phyloP scores from a whole-genome alignment of 2,329 filamentous ascomycete genomes.

The Venturiaceae sp. region DNA sequence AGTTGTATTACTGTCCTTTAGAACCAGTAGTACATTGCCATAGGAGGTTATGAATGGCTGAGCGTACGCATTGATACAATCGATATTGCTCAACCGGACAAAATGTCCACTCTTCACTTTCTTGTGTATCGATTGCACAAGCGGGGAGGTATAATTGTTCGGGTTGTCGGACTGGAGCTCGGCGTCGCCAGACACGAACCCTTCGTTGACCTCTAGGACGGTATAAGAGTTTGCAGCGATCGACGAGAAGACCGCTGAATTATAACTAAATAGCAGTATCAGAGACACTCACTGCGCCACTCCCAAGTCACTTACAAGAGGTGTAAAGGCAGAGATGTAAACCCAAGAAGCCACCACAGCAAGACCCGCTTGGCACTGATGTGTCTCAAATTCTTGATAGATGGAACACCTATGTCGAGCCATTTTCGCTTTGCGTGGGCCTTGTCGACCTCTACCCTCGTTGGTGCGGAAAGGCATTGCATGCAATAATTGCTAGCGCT shows the following conservation, averaged over 20 bases:
- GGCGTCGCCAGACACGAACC: not conserved
- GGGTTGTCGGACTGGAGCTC: not conserved
- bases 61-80: conserved; percentile 15
- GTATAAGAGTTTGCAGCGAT: not conserved
- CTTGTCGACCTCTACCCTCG: conserved; percentile 15
- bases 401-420: conserved; percentile 16
- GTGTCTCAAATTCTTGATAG: conserved; percentile 12
- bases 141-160: not conserved
- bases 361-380: conserved; percentile 9
- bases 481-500: conserved; percentile 17
- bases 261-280: conserved; percentile 14
- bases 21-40: not conserved
- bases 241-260: conserved; percentile 17
- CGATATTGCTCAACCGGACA: not conserved
- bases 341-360: conserved; percentile 12
- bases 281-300: not conserved
- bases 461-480: conserved; percentile 16
- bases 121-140: too few species aligned
- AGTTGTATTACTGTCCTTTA: too few species aligned
- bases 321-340: conserved; percentile 15
- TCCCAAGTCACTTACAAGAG: conserved; percentile 8
- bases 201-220: not conserved
- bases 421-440: conserved; percentile 13
- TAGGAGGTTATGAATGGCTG: conserved; percentile 9
- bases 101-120: not conserved